Evolutionary conservation across 2,329 filamentous ascomycete species (phyloP).

Genomic region (Fusarium pininemorale): DNA sequence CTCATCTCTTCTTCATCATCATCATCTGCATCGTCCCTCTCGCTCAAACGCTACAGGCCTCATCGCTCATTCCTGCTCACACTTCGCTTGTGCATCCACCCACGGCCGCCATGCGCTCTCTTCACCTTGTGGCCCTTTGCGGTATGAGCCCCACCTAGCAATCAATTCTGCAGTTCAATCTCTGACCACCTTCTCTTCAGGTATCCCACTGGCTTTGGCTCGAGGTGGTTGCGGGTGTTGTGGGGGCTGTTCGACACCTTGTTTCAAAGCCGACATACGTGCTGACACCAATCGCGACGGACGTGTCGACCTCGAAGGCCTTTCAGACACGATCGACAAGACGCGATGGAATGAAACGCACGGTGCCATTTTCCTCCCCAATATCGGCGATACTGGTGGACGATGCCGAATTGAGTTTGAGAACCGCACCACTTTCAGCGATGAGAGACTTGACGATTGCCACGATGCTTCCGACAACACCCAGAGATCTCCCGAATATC

Average conservation of each 20-base stretch:
- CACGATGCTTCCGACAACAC: slow-evolving; percentile 47
- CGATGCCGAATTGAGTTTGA: slow-evolving; percentile 35
- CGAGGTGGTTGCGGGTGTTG: too few relatives aligned
- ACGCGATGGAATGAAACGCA: slow-evolving; percentile 25
- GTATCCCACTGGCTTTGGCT: neutral
- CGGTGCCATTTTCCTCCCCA: slow-evolving; percentile 49
- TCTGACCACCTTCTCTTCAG: neutral
- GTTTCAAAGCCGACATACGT: slow-evolving; percentile 14
- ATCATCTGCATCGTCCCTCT: neutral
- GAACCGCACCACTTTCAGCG: neutral
- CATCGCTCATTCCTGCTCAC: neutral
- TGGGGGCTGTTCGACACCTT: neutral
- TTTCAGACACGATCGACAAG: slow-evolving; percentile 36
- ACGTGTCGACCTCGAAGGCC: slow-evolving; percentile 30
- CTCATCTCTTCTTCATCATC: neutral
- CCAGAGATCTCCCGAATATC: slow-evolving; percentile 40
- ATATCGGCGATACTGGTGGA: slow-evolving; percentile 45
- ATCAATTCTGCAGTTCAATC: neutral
- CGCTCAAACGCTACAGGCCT: neutral
- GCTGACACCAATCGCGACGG: slow-evolving; percentile 51
- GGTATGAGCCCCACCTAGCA: neutral
- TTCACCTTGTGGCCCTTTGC: neutral
- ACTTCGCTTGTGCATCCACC: neutral
- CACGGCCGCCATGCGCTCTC: neutral
- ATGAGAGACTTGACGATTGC: slow-evolving; percentile 41